Evolutionary conservation across 768 basidiomycete species (phyloP), one percentile per base, ranked within the genome.

Genomic region (Punctularia strigosozonata): DNA sequence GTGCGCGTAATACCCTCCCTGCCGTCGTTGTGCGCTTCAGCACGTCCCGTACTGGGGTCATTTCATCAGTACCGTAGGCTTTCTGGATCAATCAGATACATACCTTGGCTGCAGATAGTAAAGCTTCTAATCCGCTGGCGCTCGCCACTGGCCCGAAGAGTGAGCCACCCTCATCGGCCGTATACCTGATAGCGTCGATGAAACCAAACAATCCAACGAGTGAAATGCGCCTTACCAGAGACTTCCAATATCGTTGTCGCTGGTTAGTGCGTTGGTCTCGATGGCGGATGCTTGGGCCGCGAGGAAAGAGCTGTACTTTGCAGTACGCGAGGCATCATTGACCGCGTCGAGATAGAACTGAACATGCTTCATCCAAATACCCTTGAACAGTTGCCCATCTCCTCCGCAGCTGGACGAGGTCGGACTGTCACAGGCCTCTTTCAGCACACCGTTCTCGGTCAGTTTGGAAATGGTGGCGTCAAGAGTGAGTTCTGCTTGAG

Each of bases 391-490:
- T 51, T 57, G 36, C 52, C 47, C 26, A 42, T 74, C 66, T 25
- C 57, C 50, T 45, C 73, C 54, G 46, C 73, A 75, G 15, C 55
- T 50, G 0, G 63, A 22, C 1, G 61, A 40, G 12, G 52, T 45
- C 7, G 66, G 63, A 38, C 67, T 52, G 43, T 76, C 74, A 38
- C 74, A 76, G 1, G 71, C 65, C 50, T 75, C 73, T 42, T 56
- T 65, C 25, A 74, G 58, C 42, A 70, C 65, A 39, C 56, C 52
- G 43, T 63, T 57, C 3, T 43, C 47, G 2, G 70, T 62, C 24
- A 73, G 51, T 19, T 51, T 47, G 10, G 41, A 36, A 14, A 73
- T 67, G 12, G 71, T 70, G 1, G 71, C 71, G 42, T 73, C 65
- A 25, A 76, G 53, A 10, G 70, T 72, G 32, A 68, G 63, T 50